phyloP scores from a whole-genome alignment of 225 moss, liverwort and hornwort species.

The Polytrichum commune region DNA sequence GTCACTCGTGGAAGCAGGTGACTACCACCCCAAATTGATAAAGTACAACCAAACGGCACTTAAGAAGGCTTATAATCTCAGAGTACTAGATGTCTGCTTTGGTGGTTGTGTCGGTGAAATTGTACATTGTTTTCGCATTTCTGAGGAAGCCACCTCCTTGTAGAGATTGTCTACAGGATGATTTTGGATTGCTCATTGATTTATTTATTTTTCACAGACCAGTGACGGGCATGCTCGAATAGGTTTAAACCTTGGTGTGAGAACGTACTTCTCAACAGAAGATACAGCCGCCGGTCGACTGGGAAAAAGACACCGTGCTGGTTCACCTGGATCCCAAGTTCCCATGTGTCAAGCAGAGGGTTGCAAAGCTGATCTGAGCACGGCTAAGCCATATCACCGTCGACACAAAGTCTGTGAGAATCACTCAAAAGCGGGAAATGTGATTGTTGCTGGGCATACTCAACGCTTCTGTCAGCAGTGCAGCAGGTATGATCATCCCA shows the following conservation, averaged over 20 bases:
- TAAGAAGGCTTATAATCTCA: too few relatives aligned
- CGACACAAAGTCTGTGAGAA: constrained; percentile 93
- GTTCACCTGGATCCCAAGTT: constrained; percentile 82
- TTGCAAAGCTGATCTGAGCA: constrained; percentile 85
- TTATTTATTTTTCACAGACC: constrained; percentile 18
- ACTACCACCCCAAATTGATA: too few relatives aligned
- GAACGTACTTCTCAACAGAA: constrained; percentile 93
- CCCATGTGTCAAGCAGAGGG: constrained; percentile 95
- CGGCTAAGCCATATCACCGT: constrained; percentile 89
- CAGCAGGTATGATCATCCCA: constrained; percentile 56
- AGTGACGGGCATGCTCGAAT: constrained; percentile 74
- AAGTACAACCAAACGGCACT: too few relatives aligned
- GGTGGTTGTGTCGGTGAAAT: too few relatives aligned
- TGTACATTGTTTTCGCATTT: too few relatives aligned
- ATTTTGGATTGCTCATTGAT: too few relatives aligned
- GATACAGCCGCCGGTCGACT: constrained; percentile 79
- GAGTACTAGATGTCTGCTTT: too few relatives aligned
- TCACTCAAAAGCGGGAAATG: constrained; percentile 88
- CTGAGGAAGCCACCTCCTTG: too few relatives aligned
- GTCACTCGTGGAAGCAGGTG: too few relatives aligned
- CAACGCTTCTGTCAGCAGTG: constrained; percentile 98
- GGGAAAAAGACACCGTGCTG: constrained; percentile 81
- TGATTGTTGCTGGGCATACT: constrained; percentile 70
- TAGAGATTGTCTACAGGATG: too few relatives aligned
- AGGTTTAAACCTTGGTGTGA: constrained; percentile 93